Base-by-base conservation (phyloP, 306 rosid species). In the Chamaecrista fasciculata region DNA sequence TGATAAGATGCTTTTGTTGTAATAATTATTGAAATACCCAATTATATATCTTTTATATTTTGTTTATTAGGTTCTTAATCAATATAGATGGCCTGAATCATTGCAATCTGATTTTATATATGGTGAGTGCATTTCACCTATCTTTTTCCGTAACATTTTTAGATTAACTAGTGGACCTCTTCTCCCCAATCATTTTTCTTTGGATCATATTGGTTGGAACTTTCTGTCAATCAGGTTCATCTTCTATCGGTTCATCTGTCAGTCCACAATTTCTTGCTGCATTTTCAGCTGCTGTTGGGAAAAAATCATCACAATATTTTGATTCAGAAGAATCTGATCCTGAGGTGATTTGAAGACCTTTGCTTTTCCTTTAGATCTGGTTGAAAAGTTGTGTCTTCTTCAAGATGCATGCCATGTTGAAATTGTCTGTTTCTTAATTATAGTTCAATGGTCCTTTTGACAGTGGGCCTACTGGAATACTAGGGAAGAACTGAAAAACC, bases 401-500 rank as follows among this genome's bases (percentile, higher is more conserved):
- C 60, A 44, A 8, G 61, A 70, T 37, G 69, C 60, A 23, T 52
- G 53, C 29, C 20, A 44, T 18, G 10, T 53, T 71, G 70, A 67
- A 48, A 44, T 56, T 61, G 7, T 55, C n/a, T n/a, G 36, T 26
- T 42, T 44, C 11, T 24, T 67, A 39, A 76, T 58, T 49, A 67
- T 52, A 67, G 71, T 76, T 49, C 56, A 37, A 64, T 60, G 31
- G 72, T 70, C 55, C 66, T 33, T 79, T 77, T 71, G 69, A 81
- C 76, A 90, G 96, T 90, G 96, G 96, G 96, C 91, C 61, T 76
- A 83, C 72, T 90, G 96, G 96, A 87, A 65, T 81, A 83, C 91
- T 71, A 77, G 66, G 1, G 91, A 87, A 61, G 96, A 90, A 80
- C 62, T 71, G 72, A 83, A 78, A 77, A 69, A 74, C 37, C 96